Base-by-base conservation (phyloP, 2,329 filamentous ascomycete species). In the Podosphaera aphanis region DNA sequence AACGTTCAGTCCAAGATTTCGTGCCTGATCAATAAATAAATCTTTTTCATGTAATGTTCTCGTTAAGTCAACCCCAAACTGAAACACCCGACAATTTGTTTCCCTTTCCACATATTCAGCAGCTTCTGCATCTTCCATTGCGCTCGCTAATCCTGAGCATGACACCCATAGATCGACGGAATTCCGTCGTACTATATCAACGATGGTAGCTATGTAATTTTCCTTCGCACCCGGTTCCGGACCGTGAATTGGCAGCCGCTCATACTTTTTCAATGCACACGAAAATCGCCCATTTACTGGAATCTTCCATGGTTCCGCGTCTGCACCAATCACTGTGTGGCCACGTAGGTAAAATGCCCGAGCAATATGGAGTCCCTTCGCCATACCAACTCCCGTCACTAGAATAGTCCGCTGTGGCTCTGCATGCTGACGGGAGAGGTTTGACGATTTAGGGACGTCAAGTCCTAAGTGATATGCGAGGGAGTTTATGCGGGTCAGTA, bases 371-470 rank as follows among this genome's bases (percentile, higher is more conserved):
- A 85, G 65, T 3, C 79, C 80, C 57, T 83, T 81, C 38, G 72
- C 67, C 70, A 83, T 85, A 40, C 74, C 73, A 2, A 84, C 67
- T 1, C 81, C 80, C 0, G 80, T 84, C 37, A 86, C 69, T 13
- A 86, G 67, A 31, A 85, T 63, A 0, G 70, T 79, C 46, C 50
- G 50, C 11, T 33, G 29, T 33, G 29, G 29, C 29, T 33, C 11
- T 33, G 29, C 29, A 33, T 11, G 5, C 11, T 33, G 29, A 33
- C 29, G 15, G 11, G 15, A n/a, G 13, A 33, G 29, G 8, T 11
- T 11, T 2, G 29, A n/a, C 11, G 29, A 33, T 33, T 3, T 33
- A 4, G 8, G 29, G 6, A 33, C 11, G 4, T 33, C 13, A 11
- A 33, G 6, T 5, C 29, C 29, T 11, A 33, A 33, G 13, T 11